phyloP scores from a whole-genome alignment of 495 filamentous ascomycete species.

The Podospora bellae-mahoneyi region DNA sequence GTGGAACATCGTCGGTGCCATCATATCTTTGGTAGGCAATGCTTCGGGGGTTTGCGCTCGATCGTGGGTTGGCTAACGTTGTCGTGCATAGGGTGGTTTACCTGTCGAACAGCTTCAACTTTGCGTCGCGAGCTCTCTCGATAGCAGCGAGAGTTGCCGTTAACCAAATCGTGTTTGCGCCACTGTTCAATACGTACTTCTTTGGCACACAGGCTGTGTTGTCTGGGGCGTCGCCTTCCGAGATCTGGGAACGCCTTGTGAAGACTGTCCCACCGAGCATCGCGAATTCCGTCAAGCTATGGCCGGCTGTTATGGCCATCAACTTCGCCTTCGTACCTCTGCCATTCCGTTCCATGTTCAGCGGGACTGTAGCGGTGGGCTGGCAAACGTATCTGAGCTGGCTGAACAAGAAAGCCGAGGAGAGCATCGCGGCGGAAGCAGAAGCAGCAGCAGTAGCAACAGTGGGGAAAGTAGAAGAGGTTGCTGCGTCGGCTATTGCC shows the following conservation, averaged over 20 bases:
- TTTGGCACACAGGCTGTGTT: constrained; percentile 75
- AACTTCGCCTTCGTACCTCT: constrained; percentile 79
- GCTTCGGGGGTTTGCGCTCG: neutral
- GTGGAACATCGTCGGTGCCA: constrained; percentile 67
- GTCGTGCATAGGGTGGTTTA: constrained; percentile 65
- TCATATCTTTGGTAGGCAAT: constrained; percentile 68
- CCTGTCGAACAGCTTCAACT: constrained; percentile 78
- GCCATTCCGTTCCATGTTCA: constrained; percentile 75
- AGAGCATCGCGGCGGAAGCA: constrained; percentile 9
- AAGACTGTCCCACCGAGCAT: constrained; percentile 73
- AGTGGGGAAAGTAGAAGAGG: neutral
- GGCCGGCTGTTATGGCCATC: constrained; percentile 85
- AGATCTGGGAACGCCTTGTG: constrained; percentile 66
- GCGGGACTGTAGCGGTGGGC: constrained; percentile 71
- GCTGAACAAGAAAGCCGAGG: constrained; percentile 71
- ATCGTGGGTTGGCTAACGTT: constrained; percentile 2
- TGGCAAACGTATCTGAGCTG: constrained; percentile 91
- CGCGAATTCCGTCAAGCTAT: constrained; percentile 79
- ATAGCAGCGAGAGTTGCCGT: constrained; percentile 72
- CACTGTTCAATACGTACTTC: constrained; percentile 87
- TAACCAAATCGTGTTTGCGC: constrained; percentile 80
- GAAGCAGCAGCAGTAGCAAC: neutral
- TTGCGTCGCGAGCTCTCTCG: constrained; percentile 63
- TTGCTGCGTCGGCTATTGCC: neutral
- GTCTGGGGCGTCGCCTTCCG: constrained; percentile 54